Evolutionary conservation across 148 eudicot genomes (phyloP), one percentile per base, ranked within the genome.

Genomic region (Vaccinium myrtillus): DNA sequence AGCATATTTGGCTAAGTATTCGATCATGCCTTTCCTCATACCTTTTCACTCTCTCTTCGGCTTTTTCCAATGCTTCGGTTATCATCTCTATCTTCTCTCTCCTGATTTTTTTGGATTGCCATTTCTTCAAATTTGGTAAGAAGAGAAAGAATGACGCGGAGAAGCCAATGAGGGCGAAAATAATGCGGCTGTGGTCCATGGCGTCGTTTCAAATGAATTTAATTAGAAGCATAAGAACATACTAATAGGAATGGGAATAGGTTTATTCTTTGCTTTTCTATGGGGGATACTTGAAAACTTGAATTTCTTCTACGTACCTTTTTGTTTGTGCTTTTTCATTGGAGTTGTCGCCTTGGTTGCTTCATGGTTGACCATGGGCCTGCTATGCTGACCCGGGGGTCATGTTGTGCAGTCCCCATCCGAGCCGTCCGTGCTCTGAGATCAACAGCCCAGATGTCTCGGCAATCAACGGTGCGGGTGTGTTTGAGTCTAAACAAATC

Each of bases 1-100:
- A 83, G 55, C 91, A 93, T 21, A 89, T 81, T 18, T 86, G 88
- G 2, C 27, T 48, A 8, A 91, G 90, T 23, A 93, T 85, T 21
- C 83, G 82, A 77, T 93, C 93, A 65, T 93, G 91, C 67, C 93
- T 88, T 43, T 93, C 91, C 43, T 90, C 86, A 0, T 86, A 73
- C 73, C 85, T 83, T 25, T 56, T 23, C 7, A 83, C 84, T 80
- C 91, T 83, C 15, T 87, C 87, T 76, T 93, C 90, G 1, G 93
- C 92, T 51, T 84, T 69, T 51, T 85, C 90, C 43, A 90, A 21
- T 76, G 90, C 91, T 85, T 87, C 88, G 3, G 30, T 85, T 74
- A 88, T 86, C 69, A 86, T 58, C 59, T 30, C 49, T 8, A 84
- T 0, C 43, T 77, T 84, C 69, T 85, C 86, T 5, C 78, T 70